These are phyloP conservation scores for Podosphaera xanthii DNA, from an alignment of 2,329 filamentous ascomycete species.

Conservation along the genomic window DNA sequence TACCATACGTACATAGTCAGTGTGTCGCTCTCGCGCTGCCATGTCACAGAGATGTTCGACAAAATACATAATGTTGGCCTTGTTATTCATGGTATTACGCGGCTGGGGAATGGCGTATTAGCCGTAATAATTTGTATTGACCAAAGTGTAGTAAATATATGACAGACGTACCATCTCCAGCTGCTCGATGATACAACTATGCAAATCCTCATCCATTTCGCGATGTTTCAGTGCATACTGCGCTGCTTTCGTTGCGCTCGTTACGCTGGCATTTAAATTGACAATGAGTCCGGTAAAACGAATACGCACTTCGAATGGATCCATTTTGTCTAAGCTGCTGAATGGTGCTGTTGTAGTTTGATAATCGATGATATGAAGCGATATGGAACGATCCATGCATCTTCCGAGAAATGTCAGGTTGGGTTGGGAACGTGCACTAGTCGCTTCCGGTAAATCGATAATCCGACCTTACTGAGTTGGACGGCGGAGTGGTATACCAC, in stretches of 20 bases:
- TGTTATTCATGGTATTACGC: constrained; percentile 73
- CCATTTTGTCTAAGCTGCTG: constrained; percentile 9
- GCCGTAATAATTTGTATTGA: background rate
- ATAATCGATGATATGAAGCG: no score
- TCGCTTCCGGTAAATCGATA: no score
- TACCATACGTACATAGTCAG: constrained; percentile 80
- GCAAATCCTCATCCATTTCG: constrained; percentile 90
- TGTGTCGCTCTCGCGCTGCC: constrained; percentile 36
- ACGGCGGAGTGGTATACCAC: no score
- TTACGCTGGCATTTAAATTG: constrained; percentile 74
- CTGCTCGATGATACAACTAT: constrained; percentile 92
- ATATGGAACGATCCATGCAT: no score
- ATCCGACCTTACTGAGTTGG: no score
- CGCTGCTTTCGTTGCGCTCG: constrained; percentile 75
- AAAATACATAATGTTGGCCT: constrained; percentile 98
- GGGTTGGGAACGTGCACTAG: no score
- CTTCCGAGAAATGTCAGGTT: no score
- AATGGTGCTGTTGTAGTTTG: background rate
- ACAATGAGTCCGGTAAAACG: constrained; percentile 81
- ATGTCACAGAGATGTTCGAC: constrained; percentile 78
- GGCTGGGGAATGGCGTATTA: constrained; percentile 19
- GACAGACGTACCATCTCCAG: constrained; percentile 47
- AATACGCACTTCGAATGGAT: constrained; percentile 96
- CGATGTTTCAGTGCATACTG: constrained; percentile 85
- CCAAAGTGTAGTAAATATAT: background rate